phyloP scores from a whole-genome alignment of 148 eudicot genomes.

The Rhododendron williamsianum region DNA sequence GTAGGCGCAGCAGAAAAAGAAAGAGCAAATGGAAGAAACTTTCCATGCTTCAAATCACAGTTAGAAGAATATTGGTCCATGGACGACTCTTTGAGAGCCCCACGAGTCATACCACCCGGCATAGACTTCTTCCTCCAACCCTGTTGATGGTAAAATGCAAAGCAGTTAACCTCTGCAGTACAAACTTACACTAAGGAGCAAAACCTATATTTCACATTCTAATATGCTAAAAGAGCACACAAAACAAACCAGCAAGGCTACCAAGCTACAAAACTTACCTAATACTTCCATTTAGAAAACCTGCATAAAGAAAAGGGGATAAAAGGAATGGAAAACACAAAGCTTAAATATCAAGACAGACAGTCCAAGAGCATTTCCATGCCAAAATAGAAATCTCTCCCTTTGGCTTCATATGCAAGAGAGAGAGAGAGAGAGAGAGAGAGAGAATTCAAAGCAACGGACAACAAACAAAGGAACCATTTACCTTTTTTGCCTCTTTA shows the following conservation, averaged over 20 bases:
- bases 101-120: conserved; percentile 17
- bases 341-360: not conserved
- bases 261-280: not conserved
- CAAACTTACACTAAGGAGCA: not conserved
- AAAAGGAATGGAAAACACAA: not conserved
- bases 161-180: not conserved
- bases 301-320: not conserved
- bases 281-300: not conserved
- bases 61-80: conserved; percentile 20
- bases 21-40: conserved; percentile 52
- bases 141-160: conserved; percentile 29
- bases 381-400: not conserved
- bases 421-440: not conserved
- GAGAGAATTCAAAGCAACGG: not conserved
- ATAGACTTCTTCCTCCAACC: conserved; percentile 28
- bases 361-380: not conserved
- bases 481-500: not conserved
- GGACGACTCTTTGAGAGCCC: conserved; percentile 31
- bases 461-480: not conserved
- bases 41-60: conserved; percentile 33
- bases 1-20: conserved; percentile 72
- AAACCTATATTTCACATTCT: not conserved
- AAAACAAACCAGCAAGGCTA: not conserved
- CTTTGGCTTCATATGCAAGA: not conserved
- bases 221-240: not conserved